phyloP scores from a whole-genome alignment of 2,329 filamentous ascomycete genomes.

The Fusarium napiforme region DNA sequence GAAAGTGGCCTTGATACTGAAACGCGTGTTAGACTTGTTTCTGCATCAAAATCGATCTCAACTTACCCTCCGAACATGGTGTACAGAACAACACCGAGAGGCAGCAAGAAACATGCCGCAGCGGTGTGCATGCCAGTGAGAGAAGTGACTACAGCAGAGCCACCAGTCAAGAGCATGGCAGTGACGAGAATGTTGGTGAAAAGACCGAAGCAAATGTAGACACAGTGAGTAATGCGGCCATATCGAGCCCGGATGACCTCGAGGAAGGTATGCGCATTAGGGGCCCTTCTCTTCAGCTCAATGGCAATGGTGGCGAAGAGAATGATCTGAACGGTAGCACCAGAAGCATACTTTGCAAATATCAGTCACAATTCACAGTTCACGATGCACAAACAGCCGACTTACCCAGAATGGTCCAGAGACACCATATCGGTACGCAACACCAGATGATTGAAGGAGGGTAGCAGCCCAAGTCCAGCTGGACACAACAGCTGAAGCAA shows the following conservation, averaged over 20 bases:
- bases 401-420: slow-evolving; percentile 64
- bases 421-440: slow-evolving; percentile 83
- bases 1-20: slow-evolving; percentile 84
- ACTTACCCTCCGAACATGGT: slow-evolving; percentile 71
- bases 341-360: slow-evolving; percentile 61
- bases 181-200: slow-evolving; percentile 90
- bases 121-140: slow-evolving; percentile 66
- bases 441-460: slow-evolving; percentile 80
- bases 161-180: slow-evolving; percentile 88
- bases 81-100: slow-evolving; percentile 77
- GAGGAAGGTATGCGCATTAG: slow-evolving; percentile 87
- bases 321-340: slow-evolving; percentile 84
- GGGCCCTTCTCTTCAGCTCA: slow-evolving; percentile 85
- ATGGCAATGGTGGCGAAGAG: slow-evolving; percentile 92
- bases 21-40: accelerated
- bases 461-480: slow-evolving; percentile 95
- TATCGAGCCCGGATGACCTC: slow-evolving; percentile 87
- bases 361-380: not conserved
- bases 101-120: slow-evolving; percentile 85
- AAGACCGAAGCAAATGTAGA: slow-evolving; percentile 84
- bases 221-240: slow-evolving; percentile 72
- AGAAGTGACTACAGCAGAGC: slow-evolving; percentile 66
- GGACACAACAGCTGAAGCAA: slow-evolving; percentile 89
- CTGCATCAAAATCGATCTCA: accelerated
- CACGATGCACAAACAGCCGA: accelerated